Conservation (phyloP, 2,329 filamentous ascomycete species). For the Apiospora malaysiana region DNA sequence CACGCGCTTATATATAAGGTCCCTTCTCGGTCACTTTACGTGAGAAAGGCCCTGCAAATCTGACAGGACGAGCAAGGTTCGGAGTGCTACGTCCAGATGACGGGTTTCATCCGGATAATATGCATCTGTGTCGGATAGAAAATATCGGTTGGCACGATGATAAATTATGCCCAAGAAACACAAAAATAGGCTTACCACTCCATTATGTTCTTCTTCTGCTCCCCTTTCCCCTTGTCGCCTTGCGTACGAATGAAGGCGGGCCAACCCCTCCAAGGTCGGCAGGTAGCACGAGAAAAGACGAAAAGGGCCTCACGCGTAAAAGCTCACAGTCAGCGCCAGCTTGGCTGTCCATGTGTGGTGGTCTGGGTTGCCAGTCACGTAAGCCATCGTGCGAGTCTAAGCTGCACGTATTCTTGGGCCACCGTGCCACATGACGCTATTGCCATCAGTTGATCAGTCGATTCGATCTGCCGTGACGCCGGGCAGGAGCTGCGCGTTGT, state of each 20-base stretch:
- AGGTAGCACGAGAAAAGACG: background rate
- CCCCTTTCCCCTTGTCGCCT: no score
- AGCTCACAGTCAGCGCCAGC: constrained; percentile 8
- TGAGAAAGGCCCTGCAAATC: background rate
- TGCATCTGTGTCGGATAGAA: background rate
- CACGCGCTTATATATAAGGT: background rate
- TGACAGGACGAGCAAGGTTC: background rate
- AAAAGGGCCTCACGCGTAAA: background rate
- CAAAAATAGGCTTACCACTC: background rate
- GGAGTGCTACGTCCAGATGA: background rate
- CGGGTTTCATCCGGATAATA: constrained; percentile 11
- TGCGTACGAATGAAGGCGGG: background rate
- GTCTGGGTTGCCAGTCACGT: background rate
- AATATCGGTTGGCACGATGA: background rate
- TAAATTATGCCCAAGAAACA: background rate
- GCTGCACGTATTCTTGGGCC: background rate
- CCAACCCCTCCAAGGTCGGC: background rate
- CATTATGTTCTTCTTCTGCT: background rate
- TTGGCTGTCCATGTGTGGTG: background rate
- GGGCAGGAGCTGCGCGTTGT: background rate
- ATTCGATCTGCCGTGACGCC: background rate
- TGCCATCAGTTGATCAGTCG: constrained; percentile 17
- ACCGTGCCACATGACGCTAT: constrained; percentile 9
- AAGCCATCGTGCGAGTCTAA: constrained; percentile 12
- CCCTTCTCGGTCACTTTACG: background rate